Evolutionary conservation across 768 basidiomycete species (phyloP), one percentile per base, ranked within the genome.

Genomic region (Crucibulum laeve): DNA sequence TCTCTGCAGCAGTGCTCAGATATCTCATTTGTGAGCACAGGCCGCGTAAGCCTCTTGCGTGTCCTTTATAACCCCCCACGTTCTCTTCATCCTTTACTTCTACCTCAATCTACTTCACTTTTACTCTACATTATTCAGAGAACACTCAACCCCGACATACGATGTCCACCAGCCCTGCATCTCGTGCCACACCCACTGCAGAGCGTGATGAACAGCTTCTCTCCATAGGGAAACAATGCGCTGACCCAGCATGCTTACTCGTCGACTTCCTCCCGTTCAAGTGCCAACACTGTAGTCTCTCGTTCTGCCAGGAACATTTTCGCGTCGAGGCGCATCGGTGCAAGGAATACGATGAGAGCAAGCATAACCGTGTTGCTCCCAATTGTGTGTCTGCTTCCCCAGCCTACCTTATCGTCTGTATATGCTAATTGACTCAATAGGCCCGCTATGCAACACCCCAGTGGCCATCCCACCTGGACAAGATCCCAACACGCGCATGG

Each of bases 211-310:
- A 64, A n/a, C 72, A 82, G 15, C 67, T 91, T 7, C 75, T 91
- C 46, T 62, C 68, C 30, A 60, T 91, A 50, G 87, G 87, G 5
- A 73, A 77, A 45, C 83, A 87, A 53, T 92, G 90, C 63, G 79
- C 83, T 11, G 70, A 78, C 40, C 58, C 75, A 0, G 63, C 76
- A 1, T 92, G 90, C 63, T 62, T 71, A 22, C 74, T 87, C 49
- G 75, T 91, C 56, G 90, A 92, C 68, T 91, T 91, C 52, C 69
- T 92, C 8, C 89, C 90, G 0, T 86, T 91, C 73, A 86, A 84
- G 63, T 93, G 90, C 60, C 82, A 87, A 39, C 87, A 90, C 54
- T 93, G 90, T 60, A 56, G 71, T 11, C 60, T 71, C 13, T 69
- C 72, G 0, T 92, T 81, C 66, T 93, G 91, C 53, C 79, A 80